Conservation (phyloP, 768 basidiomycete species). For the Leccinum obscurum region DNA sequence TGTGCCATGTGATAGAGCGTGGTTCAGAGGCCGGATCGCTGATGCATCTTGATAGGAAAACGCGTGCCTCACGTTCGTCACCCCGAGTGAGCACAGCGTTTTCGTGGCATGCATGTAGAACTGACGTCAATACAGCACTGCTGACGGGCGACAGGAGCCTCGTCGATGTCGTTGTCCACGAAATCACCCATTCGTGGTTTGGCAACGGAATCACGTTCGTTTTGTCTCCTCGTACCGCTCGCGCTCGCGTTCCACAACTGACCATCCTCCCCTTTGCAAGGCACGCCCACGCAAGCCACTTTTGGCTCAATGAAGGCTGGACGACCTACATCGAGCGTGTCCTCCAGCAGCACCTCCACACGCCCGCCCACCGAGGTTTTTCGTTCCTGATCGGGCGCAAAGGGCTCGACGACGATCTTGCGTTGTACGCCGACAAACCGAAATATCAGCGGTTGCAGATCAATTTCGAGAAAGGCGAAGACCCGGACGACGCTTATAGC, state of each 20-base stretch:
- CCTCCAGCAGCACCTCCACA: slow-evolving; percentile 66
- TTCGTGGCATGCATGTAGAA: background rate
- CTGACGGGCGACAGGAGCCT: slow-evolving; percentile 83
- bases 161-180: slow-evolving; percentile 91
- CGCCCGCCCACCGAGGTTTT: slow-evolving; percentile 77
- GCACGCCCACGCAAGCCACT: slow-evolving; percentile 71
- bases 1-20: background rate
- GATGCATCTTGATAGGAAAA: slow-evolving; percentile 60
- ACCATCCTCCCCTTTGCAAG: slow-evolving; percentile 28
- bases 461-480: slow-evolving; percentile 68
- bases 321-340: slow-evolving; percentile 92
- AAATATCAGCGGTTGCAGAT: slow-evolving; percentile 79
- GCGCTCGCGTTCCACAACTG: background rate
- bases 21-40: background rate
- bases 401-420: slow-evolving; percentile 65
- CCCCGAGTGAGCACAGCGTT: slow-evolving; percentile 61
- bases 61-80: slow-evolving; percentile 82
- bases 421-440: slow-evolving; percentile 55
- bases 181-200: slow-evolving; percentile 85
- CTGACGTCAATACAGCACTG: slow-evolving; percentile 46
- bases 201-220: slow-evolving; percentile 82
- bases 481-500: slow-evolving; percentile 77
- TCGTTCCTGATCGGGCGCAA: slow-evolving; percentile 77
- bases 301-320: slow-evolving; percentile 93
- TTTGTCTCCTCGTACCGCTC: background rate